These are phyloP conservation scores for Kalmusia sp. DNA, from an alignment of 2,329 filamentous ascomycete species.

Conservation along the genomic window DNA sequence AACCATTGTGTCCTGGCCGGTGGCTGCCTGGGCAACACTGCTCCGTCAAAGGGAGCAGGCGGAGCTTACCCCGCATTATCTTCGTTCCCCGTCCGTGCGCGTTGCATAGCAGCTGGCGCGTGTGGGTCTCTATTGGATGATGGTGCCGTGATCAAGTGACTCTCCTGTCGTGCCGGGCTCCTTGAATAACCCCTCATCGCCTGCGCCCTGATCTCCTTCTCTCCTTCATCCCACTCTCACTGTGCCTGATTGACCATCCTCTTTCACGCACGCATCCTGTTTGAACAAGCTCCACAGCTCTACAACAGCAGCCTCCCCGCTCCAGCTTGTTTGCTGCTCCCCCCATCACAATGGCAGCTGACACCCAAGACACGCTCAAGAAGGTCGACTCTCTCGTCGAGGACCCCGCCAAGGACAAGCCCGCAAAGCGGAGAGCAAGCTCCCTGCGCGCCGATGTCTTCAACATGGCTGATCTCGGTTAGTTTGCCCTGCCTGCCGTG, in stretches of 20 bases:
- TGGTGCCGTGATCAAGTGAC: slow-evolving; percentile 48
- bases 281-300: slow-evolving; percentile 20
- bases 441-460: slow-evolving; percentile 75
- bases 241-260: slow-evolving; percentile 25
- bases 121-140: slow-evolving; percentile 24
- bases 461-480: slow-evolving; percentile 88
- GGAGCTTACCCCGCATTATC: slow-evolving; percentile 36
- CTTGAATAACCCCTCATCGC: slow-evolving; percentile 43
- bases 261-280: slow-evolving; percentile 9
- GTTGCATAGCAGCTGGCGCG: slow-evolving; percentile 13
- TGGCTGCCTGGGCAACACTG: background rate
- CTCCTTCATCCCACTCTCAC: slow-evolving; percentile 28
- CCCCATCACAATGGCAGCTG: slow-evolving; percentile 60
- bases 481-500: slow-evolving; percentile 41
- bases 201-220: slow-evolving; percentile 32
- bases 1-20: background rate
- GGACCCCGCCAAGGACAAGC: slow-evolving; percentile 70
- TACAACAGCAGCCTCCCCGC: slow-evolving; percentile 7
- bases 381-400: slow-evolving; percentile 94
- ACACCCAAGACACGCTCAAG: slow-evolving; percentile 64
- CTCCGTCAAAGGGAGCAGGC: slow-evolving; percentile 20
- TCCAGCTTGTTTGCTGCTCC: slow-evolving; percentile 6
- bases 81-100: slow-evolving; percentile 25
- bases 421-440: slow-evolving; percentile 71
- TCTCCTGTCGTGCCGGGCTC: slow-evolving; percentile 30